Evolutionary conservation across 768 basidiomycete genomes (phyloP), one percentile per base, ranked within the genome.

Genomic region (Amanita rimosa): DNA sequence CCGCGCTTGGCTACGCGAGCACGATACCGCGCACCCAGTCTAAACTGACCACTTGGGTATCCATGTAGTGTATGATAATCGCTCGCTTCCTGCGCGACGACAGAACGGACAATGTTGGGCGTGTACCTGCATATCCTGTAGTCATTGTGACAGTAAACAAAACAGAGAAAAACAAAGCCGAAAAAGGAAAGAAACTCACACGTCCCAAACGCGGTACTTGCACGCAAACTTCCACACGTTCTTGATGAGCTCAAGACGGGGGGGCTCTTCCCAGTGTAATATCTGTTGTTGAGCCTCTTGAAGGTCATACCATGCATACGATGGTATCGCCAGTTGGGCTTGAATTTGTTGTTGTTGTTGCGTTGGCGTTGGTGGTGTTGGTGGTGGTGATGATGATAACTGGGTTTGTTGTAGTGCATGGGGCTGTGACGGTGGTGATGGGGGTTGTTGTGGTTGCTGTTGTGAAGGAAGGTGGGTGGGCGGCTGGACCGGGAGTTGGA

Each of bases 181-280:
- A 11, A 29, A 27, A 29, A 29, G 3, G 29, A 29, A 37, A 8
- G 16, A 19, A n/a, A 59, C 60, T 49, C 13, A 62, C 60, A 62
- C 55, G 48, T 60, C 59, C 54, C 54, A 60, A 27, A 62, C 54
- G 11, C 60, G 49, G 39, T 57, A 37, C 50, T 60, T 59, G 46
- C 60, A 62, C 29, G 59, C 60, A 38, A 50, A 55, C 51, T 58
- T 56, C 60, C 60, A 62, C 34, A 62, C 34, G 19, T 51, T 52
- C 41, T 50, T 50, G 6, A 58, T 54, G 11, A 49, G 52, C 6
- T 53, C 45, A 14, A 58, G 39, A 16, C 47, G 41, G 19, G 60
- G 60, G 1, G 53, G 50, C 2, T 51, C 42, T 46, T 60, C 60
- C 17, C 56, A 55, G 3, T 53, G 54, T 10, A 48, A 35, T 10